Evolutionary conservation across 306 rosid species (phyloP).

Genomic region (Dalbergia cultrata): DNA sequence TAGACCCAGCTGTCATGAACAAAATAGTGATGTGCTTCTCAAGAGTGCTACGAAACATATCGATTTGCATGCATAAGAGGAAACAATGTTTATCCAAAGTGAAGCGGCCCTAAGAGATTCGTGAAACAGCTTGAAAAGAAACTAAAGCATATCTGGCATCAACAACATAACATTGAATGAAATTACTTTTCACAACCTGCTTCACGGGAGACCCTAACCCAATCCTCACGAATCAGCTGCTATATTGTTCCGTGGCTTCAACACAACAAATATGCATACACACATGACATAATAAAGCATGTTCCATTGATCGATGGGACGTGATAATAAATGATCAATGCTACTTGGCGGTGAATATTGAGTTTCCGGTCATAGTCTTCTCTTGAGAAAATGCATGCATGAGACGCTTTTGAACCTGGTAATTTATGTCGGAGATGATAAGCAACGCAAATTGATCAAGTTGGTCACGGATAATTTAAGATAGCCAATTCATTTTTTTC

Average conservation of each 20-base stretch:
- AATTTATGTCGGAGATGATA: not conserved
- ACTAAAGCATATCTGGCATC: not conserved
- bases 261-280: not conserved
- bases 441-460: not conserved
- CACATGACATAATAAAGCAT: not conserved
- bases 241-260: not conserved
- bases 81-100: slow-evolving; percentile 2
- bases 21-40: not conserved
- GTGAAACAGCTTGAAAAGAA: not conserved
- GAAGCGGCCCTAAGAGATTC: not conserved
- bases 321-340: not conserved
- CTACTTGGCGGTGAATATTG: not conserved
- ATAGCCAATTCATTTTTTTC: not conserved
- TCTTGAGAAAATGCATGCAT: not conserved
- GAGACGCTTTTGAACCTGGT: not conserved
- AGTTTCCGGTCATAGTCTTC: slow-evolving; percentile 6
- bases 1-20: not conserved
- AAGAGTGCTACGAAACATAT: not conserved
- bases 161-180: not conserved
- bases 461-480: not conserved
- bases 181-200: not conserved
- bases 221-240: not conserved
- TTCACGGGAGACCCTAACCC: too few species aligned
- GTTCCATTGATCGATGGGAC: not conserved
- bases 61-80: not conserved